These are phyloP conservation scores for Domatiomyces globalis DNA, from an alignment of 2,329 filamentous ascomycete species.

Conservation along the genomic window DNA sequence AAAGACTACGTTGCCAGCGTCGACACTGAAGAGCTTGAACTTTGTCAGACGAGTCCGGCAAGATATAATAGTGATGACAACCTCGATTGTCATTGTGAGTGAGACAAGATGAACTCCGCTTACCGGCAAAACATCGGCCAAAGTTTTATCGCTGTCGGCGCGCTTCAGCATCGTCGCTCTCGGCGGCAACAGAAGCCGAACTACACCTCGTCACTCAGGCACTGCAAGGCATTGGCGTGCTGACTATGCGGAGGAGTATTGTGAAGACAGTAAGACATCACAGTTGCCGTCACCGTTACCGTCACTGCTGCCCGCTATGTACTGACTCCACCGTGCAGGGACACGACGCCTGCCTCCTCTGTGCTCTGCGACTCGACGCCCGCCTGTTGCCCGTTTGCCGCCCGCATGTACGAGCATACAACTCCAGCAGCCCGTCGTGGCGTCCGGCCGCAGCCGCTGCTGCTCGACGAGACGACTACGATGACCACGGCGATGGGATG, in stretches of 20 bases:
- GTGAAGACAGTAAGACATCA: not conserved
- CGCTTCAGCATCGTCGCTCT: too few relatives aligned
- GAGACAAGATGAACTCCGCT: slow-evolving; percentile 3
- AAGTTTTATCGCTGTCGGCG: too few relatives aligned
- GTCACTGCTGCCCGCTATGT: not conserved
- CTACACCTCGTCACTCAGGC: not conserved
- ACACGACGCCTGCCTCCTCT: slow-evolving; percentile 27
- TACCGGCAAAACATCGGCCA: too few relatives aligned
- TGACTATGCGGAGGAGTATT: slow-evolving; percentile 2
- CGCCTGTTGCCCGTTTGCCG: slow-evolving; percentile 14
- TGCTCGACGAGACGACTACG: slow-evolving; percentile 13
- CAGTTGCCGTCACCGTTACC: not conserved
- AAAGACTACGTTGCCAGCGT: slow-evolving; percentile 27
- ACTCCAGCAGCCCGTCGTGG: slow-evolving; percentile 18
- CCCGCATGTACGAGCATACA: slow-evolving; percentile 24
- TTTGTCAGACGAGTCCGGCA: too few relatives aligned
- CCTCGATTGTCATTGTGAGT: too few relatives aligned
- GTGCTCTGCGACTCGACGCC: slow-evolving; percentile 20
- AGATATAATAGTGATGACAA: too few relatives aligned
- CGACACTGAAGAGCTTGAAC: not conserved
- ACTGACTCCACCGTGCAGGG: slow-evolving; percentile 22
- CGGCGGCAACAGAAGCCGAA: not conserved
- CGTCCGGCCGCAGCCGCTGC: slow-evolving; percentile 21
- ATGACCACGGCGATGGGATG: slow-evolving; percentile 11
- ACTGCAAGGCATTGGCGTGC: not conserved